Evolutionary conservation across 2,329 filamentous ascomycete genomes (phyloP).

Genomic region (Dryadomyces sulphureus): DNA sequence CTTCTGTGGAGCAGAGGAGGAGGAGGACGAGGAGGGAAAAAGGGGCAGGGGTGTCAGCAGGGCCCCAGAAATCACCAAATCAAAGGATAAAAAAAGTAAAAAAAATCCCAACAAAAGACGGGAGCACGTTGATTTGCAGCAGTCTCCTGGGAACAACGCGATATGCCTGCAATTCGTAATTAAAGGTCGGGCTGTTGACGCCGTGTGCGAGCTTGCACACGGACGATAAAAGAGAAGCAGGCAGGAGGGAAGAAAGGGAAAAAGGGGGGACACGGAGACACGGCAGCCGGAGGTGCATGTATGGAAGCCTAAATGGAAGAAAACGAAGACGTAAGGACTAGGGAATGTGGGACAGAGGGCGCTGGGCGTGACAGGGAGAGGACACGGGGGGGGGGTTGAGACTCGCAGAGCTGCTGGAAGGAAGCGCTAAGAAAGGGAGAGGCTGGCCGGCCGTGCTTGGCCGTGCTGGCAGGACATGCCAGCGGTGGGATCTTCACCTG

Average conservation of each 20-base stretch:
- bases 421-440: neutral
- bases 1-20: neutral
- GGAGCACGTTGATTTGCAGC: too few species aligned
- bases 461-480: neutral
- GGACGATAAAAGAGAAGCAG: neutral
- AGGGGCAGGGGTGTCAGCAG: neutral
- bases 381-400: neutral
- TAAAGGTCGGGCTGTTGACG: too few species aligned
- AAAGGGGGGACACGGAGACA: neutral
- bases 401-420: neutral
- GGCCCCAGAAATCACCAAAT: neutral
- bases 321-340: neutral
- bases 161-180: too few species aligned
- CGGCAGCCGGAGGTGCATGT: constrained; percentile 1
- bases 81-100: neutral
- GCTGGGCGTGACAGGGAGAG: neutral
- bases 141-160: too few species aligned
- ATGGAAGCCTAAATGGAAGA: constrained; percentile 8
- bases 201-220: too few species aligned
- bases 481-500: too few species aligned
- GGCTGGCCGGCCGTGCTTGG: neutral
- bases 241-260: neutral
- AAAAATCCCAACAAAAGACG: too few species aligned
- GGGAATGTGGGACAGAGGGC: neutral
- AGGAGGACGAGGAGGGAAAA: neutral